Conservation (phyloP, 75 land plant genomes). For the Ceratopteris richardii region DNA sequence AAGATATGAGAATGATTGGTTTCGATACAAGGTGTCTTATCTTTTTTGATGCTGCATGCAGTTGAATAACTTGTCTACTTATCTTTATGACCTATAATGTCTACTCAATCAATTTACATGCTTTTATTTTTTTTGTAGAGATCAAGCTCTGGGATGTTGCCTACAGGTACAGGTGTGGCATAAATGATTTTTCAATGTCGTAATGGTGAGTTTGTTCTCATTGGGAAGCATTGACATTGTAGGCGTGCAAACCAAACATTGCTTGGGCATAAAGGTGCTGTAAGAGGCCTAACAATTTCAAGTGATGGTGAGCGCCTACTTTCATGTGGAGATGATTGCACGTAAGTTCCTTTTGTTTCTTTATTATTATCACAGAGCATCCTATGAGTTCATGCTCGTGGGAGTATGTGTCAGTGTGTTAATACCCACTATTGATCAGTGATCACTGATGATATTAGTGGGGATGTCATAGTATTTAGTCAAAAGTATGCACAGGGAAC, state of each 20-base stretch:
- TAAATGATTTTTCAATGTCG: background rate
- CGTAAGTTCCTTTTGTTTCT: constrained; percentile 33
- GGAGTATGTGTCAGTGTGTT: no score
- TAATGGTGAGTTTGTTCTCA: background rate
- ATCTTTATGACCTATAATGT: no score
- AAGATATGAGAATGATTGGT: no score
- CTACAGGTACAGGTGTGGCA: constrained; percentile 31
- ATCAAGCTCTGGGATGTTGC: constrained; percentile 87
- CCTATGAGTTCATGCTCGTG: background rate
- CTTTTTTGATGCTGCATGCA: no score
- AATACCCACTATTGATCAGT: no score
- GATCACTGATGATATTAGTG: no score
- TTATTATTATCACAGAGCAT: background rate
- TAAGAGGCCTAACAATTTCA: constrained; percentile 66
- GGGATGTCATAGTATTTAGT: no score
- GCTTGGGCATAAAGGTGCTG: constrained; percentile 83
- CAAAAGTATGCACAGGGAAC: no score
- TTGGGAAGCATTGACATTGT: constrained; percentile 3
- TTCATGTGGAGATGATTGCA: constrained; percentile 88
- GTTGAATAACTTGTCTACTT: no score
- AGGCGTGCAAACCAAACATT: constrained; percentile 63
- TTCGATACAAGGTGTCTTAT: no score
- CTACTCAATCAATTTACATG: no score
- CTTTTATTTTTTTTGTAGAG: constrained; percentile 60
- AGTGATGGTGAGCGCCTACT: constrained; percentile 67